A percentile compares a stretch with the other conserved stretches of the same genome.
Conservation (phyloP, 108 stramenopile genomes). For the Fragilaria radians region DNA sequence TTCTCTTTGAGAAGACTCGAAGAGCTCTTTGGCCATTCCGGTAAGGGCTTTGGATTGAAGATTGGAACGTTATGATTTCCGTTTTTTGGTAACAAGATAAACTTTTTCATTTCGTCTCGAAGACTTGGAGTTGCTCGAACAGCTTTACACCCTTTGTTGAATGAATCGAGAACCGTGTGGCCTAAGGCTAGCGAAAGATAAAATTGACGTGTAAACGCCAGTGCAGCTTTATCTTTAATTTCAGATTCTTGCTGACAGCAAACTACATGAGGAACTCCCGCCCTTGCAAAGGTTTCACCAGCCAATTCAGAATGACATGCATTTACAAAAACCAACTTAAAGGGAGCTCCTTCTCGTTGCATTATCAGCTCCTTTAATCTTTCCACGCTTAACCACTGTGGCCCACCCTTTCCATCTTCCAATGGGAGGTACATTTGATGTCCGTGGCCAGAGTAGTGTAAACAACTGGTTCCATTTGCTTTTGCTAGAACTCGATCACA, state of each 20-base stretch:
- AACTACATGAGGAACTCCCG: slow-evolving; percentile 94
- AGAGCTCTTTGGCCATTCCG: slow-evolving; percentile 40
- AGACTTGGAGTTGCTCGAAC: slow-evolving; percentile 50
- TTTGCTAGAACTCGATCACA: slow-evolving; percentile 56
- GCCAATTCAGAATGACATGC: slow-evolving; percentile 82
- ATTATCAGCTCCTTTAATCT: slow-evolving; percentile 49
- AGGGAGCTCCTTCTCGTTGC: slow-evolving; percentile 36
- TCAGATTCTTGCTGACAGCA: slow-evolving; percentile 78
- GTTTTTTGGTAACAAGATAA: slow-evolving; percentile 68
- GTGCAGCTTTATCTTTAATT: slow-evolving; percentile 77
- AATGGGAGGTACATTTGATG: slow-evolving; percentile 64
- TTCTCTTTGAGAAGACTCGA: slow-evolving; percentile 5
- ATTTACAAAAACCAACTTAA: slow-evolving; percentile 93
- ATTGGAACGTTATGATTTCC: slow-evolving; percentile 69
- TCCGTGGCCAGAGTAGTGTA: slow-evolving; percentile 86
- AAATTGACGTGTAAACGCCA: slow-evolving; percentile 79
- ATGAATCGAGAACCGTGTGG: slow-evolving; percentile 72
- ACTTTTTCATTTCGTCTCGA: slow-evolving; percentile 62
- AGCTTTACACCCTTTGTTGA: slow-evolving; percentile 77
- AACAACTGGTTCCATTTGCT: slow-evolving; percentile 53
- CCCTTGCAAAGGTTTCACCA: slow-evolving; percentile 84
- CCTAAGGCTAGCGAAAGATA: slow-evolving; percentile 75
- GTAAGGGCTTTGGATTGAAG: slow-evolving; percentile 40
- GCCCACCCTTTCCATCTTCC: slow-evolving; percentile 78
- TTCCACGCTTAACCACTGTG: slow-evolving; percentile 61